Percentiles rank a stretch among this genome's conserved stretches.
phyloP scores from a whole-genome alignment of 805 yeast species.

The Kuraishia hungarica region DNA sequence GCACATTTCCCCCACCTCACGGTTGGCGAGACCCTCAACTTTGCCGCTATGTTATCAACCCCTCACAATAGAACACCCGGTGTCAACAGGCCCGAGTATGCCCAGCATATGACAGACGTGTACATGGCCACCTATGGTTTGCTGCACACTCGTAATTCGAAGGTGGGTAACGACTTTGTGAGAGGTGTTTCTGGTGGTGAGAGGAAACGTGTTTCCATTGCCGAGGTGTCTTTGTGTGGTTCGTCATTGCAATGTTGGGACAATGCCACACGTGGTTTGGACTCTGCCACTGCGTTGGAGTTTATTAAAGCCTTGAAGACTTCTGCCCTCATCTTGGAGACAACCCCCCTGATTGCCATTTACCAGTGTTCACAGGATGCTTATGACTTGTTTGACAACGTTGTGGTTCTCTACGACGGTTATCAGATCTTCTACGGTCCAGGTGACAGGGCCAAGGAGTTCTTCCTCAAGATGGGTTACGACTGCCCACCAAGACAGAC shows the following conservation, averaged over 20 bases:
- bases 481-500: constrained; percentile 38
- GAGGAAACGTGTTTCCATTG: constrained; percentile 56
- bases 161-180: constrained; percentile 54
- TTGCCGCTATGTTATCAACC: constrained; percentile 54
- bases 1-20: constrained; percentile 60
- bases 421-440: constrained; percentile 33
- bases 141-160: constrained; percentile 44
- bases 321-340: constrained; percentile 39
- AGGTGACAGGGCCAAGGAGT: constrained; percentile 27
- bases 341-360: constrained; percentile 45
- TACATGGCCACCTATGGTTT: constrained; percentile 41
- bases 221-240: constrained; percentile 35
- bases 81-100: constrained; percentile 45
- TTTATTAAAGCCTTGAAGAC: constrained; percentile 50
- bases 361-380: constrained; percentile 37
- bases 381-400: constrained; percentile 34
- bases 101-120: constrained; percentile 44
- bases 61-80: constrained; percentile 56
- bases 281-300: constrained; percentile 62
- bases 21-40: constrained; percentile 56
- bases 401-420: constrained; percentile 32
- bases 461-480: constrained; percentile 34
- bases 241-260: constrained; percentile 50
- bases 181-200: constrained; percentile 68
- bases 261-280: constrained; percentile 66